Base-by-base conservation (phyloP, 148 eudicot genomes). In the Arctostaphylos glauca region DNA sequence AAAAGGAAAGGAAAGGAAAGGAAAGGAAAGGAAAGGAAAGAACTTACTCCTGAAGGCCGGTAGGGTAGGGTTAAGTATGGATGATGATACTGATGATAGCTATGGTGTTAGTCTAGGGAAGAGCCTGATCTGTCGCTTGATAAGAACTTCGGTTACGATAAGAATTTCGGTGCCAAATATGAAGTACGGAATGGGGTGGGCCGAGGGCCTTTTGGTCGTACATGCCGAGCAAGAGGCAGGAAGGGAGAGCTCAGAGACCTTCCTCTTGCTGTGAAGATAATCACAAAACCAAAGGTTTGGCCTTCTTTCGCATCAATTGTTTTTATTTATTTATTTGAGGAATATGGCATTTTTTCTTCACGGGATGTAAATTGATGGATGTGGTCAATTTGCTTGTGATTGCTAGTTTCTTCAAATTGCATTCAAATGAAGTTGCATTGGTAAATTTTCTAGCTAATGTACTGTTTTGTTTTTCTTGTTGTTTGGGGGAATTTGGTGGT, bases 181-280 rank as follows among this genome's bases (percentile, higher is more conserved):
- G 94, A 88, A 58, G 67, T 91, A 14, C 92, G 90, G 78, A 91
- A 90, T 84, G 94, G 90, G 83, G 85, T 90, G 44, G 94, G 94
- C 50, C 81, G 91, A 84, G 94, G 94, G 68, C 94, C 90, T 88
- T 91, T 91, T 68, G 94, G 92, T 31, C 94, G 90, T 88, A 91
- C 94, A 13, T 91, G 94, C 72, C 87, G 81, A 23, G 94, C 91
- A 0, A 90, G 59, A 46, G 92, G 83, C 3, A 84, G 79, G 75
- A 90, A 85, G 68, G 88, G 92, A n/a, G 92, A 91, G 19, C 83
- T 87, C 55, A 90, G 84, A 77, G 91, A 90, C 87, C 94, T 84
- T 62, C 50, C 83, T 53, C 81, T 91, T 84, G 94, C 94, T 84
- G 94, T 91, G 1, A 91, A 91, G 87, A 91, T 91, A 86, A 88